Base-by-base conservation (phyloP, 768 basidiomycete genomes). In the Panaeolus cyanescens region DNA sequence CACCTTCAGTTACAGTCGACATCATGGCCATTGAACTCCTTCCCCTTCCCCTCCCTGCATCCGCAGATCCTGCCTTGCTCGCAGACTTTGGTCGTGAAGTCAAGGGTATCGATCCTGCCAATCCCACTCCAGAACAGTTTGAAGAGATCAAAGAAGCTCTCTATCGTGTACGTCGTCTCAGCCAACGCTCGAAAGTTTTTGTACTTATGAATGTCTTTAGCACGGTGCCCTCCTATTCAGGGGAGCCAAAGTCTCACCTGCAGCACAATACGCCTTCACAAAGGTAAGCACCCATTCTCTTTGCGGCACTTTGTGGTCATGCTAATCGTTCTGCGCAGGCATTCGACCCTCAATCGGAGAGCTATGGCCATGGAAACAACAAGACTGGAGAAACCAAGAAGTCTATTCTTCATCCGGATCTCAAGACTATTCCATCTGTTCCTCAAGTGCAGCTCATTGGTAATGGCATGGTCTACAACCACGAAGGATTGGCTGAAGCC, bases 361-460 rank as follows among this genome's bases (percentile, higher is more conserved):
- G 74, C 65, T 95, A 95, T 67, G 93, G 94, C 0, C 93, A 95
- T 68, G 92, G 93, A 2, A 93, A 93, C 74, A 92, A 93, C 79
- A 92, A 93, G 80, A 93, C 90, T 0, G 84, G 87, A 58, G 75
- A 78, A 42, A 86, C 87, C 20, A 83, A 81, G 67, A 89, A 89
- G 68, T 94, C 93, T 3, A 90, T 95, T 67, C 85, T 95, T 13
- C 92, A 94, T 70, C 91, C 93, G 0, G 91, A 95, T 71, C 84
- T 95, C 67, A 96, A 94, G 80, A 95, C 92, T 36, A 93, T 96
- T 62, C 93, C 95, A 1, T 83, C 89, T 22, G 87, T 91, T 1
- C 92, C 92, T 1, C 92, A 95, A 70, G 95, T 96, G 1, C 95
- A 96, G 72, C 86, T 96, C 58, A 95, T 96, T 69, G 94, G 94